Base-by-base conservation (phyloP, 2,329 filamentous ascomycete genomes). In the Nemania sp. region DNA sequence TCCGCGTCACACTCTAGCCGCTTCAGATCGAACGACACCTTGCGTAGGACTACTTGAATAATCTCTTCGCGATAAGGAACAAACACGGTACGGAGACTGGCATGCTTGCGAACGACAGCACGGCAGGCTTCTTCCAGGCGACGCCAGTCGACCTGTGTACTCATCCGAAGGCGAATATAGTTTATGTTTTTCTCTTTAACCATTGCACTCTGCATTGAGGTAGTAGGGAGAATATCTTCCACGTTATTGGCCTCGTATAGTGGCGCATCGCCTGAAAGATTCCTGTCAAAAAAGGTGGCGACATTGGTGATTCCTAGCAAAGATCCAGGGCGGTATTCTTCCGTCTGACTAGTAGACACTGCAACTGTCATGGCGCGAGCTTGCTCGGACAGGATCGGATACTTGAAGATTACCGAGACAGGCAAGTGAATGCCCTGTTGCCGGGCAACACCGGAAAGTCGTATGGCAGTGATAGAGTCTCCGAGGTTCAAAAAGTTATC, bases 401-500 rank as follows among this genome's bases (percentile, higher is more conserved):
- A 35, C 6, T 27, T n/a, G 57, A 70, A 67, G n/a, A 70, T 62
- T 6, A 58, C 22, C 2, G 64, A 49, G 1, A 66, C 61, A 22
- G 51, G 54, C 22, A 70, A 53, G 29, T 62, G 22, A 7, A 67
- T 4, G 1, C 57, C 56, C 1, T 54, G 35, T 18, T 35, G 49
- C 1, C 67, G 51, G 22, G 61, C 67, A 13, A 49, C 22, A 26
- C 55, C 56, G 1, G 62, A 54, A 32, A 70, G 59, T 20, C 64
- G 59, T n/a, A 70, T 70, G 13, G 56, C 67, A 1, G 58, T 47
- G 15, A 70, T 38, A 18, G 67, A 70, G 43, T 70, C 67, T 41
- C 67, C 67, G 1, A 70, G 6, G 27, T 54, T 43, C 20, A 70
- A 55, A 41, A 70, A 70, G 53, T 59, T 58, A 7, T 64, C 64